Evolutionary conservation across 1,284 basidiomycete species (phyloP).

Genomic region (Trichosporon sp.): DNA sequence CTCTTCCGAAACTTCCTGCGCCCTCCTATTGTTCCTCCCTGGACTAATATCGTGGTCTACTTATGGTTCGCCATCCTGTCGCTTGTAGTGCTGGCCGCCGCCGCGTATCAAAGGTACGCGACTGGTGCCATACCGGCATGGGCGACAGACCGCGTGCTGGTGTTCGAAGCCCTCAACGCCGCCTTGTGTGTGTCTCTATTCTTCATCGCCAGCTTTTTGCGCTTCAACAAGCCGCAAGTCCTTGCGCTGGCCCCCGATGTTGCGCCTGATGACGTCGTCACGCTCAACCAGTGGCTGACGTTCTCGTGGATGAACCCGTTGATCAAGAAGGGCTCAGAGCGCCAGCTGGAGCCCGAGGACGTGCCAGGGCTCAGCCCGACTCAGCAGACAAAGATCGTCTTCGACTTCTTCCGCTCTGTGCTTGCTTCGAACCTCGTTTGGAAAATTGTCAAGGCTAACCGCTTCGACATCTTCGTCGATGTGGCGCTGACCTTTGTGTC

Average conservation of each 20-base stretch:
- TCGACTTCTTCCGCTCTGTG: slow-evolving; percentile 53
- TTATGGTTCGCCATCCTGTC: slow-evolving; percentile 27
- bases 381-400: slow-evolving; percentile 61
- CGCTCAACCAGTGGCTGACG: slow-evolving; percentile 69
- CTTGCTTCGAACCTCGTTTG: slow-evolving; percentile 55
- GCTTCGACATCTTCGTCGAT: slow-evolving; percentile 66
- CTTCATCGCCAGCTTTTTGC: slow-evolving; percentile 25
- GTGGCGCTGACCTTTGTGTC: slow-evolving; percentile 59
- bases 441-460: slow-evolving; percentile 62
- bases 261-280: slow-evolving; percentile 60
- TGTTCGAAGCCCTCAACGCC: slow-evolving; percentile 28
- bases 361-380: slow-evolving; percentile 66
- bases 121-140: slow-evolving; percentile 27
- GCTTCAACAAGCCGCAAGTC: slow-evolving; percentile 31
- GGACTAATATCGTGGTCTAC: slow-evolving; percentile 31
- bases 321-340: slow-evolving; percentile 56
- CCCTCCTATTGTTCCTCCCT: slow-evolving; percentile 38
- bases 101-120: slow-evolving; percentile 25
- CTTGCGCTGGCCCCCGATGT: slow-evolving; percentile 22
- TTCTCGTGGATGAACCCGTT: slow-evolving; percentile 71
- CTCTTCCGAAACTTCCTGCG: slow-evolving; percentile 25
- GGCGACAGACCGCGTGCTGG: slow-evolving; percentile 24
- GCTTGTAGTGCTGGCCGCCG: slow-evolving; percentile 23
- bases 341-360: slow-evolving; percentile 63
- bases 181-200: slow-evolving; percentile 22